A percentile compares a stretch with the other conserved stretches of the same genome.
Conservation (phyloP, 768 basidiomycete genomes). For the Pleurotus pulmonarius region DNA sequence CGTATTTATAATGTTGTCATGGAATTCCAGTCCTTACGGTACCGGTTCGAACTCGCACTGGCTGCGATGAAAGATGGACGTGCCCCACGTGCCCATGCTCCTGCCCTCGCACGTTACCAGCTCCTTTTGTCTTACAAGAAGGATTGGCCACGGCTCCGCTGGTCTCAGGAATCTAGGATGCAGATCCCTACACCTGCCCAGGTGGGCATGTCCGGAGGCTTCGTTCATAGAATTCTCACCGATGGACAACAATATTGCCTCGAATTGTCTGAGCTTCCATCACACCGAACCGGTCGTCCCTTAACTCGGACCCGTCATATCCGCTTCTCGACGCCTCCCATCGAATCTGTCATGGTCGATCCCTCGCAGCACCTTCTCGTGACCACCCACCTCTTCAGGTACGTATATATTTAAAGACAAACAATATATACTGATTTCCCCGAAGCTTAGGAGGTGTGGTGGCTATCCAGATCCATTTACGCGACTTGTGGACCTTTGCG, state of each 20-base stretch:
- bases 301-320: constrained; percentile 41
- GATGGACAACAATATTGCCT: constrained; percentile 37
- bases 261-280: constrained; percentile 45
- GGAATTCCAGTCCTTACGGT: constrained; percentile 45
- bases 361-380: constrained; percentile 41
- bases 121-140: constrained; percentile 41
- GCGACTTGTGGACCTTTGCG: constrained; percentile 51
- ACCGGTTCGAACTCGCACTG: constrained; percentile 45
- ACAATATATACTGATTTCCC: too few species aligned
- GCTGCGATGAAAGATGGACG: constrained; percentile 51
- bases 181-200: constrained; percentile 32
- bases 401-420: background rate
- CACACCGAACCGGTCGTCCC: constrained; percentile 39
- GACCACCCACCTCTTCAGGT: constrained; percentile 38
- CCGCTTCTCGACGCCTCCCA: constrained; percentile 37
- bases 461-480: constrained; percentile 46
- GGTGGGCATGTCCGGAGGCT: constrained; percentile 40
- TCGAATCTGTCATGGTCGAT: constrained; percentile 44
- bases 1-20: constrained; percentile 41
- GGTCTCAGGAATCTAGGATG: constrained; percentile 45
- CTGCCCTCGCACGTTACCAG: constrained; percentile 39
- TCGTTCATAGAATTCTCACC: constrained; percentile 38
- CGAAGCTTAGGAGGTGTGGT: constrained; percentile 34
- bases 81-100: constrained; percentile 30
- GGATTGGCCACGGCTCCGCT: constrained; percentile 45